A percentile compares a stretch with the other conserved stretches of the same genome.
Conservation (phyloP, 2,329 filamentous ascomycete species). For the Metarhizium anisopliae region DNA sequence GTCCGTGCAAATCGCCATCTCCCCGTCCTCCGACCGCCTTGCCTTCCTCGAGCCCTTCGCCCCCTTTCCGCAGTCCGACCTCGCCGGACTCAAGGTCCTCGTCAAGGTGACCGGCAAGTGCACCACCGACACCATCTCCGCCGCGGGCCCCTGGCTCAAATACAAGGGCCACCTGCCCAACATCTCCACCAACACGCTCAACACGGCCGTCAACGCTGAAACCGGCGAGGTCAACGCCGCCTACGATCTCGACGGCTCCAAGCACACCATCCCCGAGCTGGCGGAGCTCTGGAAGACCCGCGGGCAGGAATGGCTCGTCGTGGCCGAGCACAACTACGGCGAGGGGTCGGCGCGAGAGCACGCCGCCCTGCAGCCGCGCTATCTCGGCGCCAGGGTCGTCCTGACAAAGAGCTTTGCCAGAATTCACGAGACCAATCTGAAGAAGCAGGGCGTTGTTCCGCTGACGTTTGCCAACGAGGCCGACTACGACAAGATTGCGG, state of each 20-base stretch:
- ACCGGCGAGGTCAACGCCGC: slow-evolving; percentile 89
- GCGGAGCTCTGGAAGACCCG: slow-evolving; percentile 73
- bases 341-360: slow-evolving; percentile 86
- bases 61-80: slow-evolving; percentile 68
- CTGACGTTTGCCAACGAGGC: slow-evolving; percentile 81
- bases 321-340: slow-evolving; percentile 96
- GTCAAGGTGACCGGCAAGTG: slow-evolving; percentile 97
- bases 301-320: slow-evolving; percentile 77
- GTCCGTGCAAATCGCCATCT: slow-evolving; percentile 63
- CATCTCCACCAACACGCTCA: slow-evolving; percentile 94
- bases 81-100: slow-evolving; percentile 72
- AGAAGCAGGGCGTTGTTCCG: slow-evolving; percentile 95
- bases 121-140: slow-evolving; percentile 97
- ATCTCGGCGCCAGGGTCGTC: slow-evolving; percentile 77
- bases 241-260: slow-evolving; percentile 72
- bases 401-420: slow-evolving; percentile 81
- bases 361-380: slow-evolving; percentile 83
- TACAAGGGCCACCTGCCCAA: slow-evolving; percentile 99
- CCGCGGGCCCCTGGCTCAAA: slow-evolving; percentile 94
- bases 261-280: slow-evolving; percentile 76
- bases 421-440: slow-evolving; percentile 92
- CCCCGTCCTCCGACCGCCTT: slow-evolving; percentile 80
- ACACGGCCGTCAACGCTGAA: slow-evolving; percentile 85
- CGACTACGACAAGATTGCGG: slow-evolving; percentile 77
- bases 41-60: slow-evolving; percentile 86